Conservation (phyloP, 345 rosid genomes). For the Pistacia vera region DNA sequence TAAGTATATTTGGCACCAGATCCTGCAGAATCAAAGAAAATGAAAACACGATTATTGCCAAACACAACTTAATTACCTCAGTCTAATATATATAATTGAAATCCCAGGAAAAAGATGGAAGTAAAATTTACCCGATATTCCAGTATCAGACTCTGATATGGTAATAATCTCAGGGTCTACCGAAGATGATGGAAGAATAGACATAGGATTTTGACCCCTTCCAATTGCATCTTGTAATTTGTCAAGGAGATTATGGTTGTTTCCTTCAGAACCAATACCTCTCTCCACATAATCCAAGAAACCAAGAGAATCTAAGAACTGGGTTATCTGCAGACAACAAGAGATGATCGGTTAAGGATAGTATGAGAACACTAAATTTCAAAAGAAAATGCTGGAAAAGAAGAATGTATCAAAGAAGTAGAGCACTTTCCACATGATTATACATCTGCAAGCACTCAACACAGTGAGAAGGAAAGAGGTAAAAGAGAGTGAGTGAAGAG, state of each 20-base stretch:
- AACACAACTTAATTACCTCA: not conserved
- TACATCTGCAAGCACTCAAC: not conserved
- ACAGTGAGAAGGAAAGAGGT: not conserved
- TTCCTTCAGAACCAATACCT: conserved; percentile 68
- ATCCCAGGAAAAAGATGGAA: conserved; percentile 18
- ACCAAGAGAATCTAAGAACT: conserved; percentile 83
- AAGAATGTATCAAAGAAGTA: not conserved
- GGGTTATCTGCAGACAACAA: conserved; percentile 60
- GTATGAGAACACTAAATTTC: not conserved
- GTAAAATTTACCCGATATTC: conserved; percentile 56
- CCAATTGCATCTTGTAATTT: conserved; percentile 96
- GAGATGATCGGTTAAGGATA: conserved; percentile 3
- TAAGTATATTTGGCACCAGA: conserved; percentile 85
- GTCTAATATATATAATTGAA: not conserved
- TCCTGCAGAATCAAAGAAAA: conserved; percentile 47
- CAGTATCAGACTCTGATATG: conserved; percentile 82
- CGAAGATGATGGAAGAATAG: conserved; percentile 65
- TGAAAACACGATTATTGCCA: conserved; percentile 15
- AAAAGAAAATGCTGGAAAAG: not conserved
- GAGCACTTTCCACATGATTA: not conserved
- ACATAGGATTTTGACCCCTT: conserved; percentile 91
- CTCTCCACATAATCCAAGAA: conserved; percentile 94
- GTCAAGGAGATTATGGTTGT: conserved; percentile 77
- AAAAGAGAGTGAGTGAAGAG: conserved; percentile 2
- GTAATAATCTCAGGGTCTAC: conserved; percentile 86